These are phyloP conservation scores for Epithele typhae DNA, from an alignment of 768 basidiomycete species.

Conservation along the genomic window DNA sequence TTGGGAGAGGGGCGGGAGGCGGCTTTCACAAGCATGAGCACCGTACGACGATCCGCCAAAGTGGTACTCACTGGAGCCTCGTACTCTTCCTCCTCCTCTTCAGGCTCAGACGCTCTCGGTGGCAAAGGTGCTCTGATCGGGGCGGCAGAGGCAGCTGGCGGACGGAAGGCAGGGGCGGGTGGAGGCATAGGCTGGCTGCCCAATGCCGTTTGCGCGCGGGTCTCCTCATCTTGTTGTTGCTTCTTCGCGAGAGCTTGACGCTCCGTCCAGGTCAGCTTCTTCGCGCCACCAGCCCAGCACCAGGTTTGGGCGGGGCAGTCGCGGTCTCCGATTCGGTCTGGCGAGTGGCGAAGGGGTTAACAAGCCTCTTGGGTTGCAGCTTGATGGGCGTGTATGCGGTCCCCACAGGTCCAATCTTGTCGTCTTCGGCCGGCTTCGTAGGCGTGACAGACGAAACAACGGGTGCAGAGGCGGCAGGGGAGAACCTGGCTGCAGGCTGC, in stretches of 20 bases:
- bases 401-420: slow-evolving; percentile 82
- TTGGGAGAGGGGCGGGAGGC: slow-evolving; percentile 17
- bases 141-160: slow-evolving; percentile 3
- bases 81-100: slow-evolving; percentile 28
- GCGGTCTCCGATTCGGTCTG: slow-evolving; percentile 36
- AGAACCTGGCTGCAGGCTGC: slow-evolving; percentile 24
- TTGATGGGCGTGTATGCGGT: slow-evolving; percentile 88
- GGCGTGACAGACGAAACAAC: slow-evolving; percentile 45
- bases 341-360: slow-evolving; percentile 71
- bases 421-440: slow-evolving; percentile 71
- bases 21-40: not conserved
- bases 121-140: slow-evolving; percentile 8
- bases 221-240: slow-evolving; percentile 75
- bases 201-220: slow-evolving; percentile 50
- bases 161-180: slow-evolving; percentile 13
- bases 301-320: slow-evolving; percentile 15
- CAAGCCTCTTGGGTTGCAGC: slow-evolving; percentile 83
- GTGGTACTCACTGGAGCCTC: slow-evolving; percentile 8
- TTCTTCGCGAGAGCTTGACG: slow-evolving; percentile 89
- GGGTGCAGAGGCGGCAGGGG: slow-evolving; percentile 31
- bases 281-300: slow-evolving; percentile 26
- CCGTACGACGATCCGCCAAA: not conserved
- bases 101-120: slow-evolving; percentile 2
- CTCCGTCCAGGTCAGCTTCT: slow-evolving; percentile 93
- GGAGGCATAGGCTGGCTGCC: slow-evolving; percentile 37